phyloP scores from a whole-genome alignment of 768 basidiomycete genomes.

The Mycena rebaudengoi region DNA sequence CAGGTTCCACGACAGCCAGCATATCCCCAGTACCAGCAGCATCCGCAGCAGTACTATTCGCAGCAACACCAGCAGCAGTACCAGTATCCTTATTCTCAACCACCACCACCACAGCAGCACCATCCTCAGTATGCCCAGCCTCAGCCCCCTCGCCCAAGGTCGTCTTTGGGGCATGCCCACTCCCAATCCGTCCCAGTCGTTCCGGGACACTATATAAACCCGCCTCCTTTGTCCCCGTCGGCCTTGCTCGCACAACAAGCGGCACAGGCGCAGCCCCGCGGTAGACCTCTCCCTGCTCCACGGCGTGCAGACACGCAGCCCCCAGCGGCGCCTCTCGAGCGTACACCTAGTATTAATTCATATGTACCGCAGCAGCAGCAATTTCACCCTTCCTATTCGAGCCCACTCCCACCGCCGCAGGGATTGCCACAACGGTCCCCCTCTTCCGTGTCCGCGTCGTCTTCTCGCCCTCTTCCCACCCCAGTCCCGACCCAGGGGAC shows the following conservation, averaged over 20 bases:
- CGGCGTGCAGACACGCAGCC: slow-evolving; percentile 24
- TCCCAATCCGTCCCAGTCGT: slow-evolving; percentile 16
- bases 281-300: slow-evolving; percentile 20
- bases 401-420: slow-evolving; percentile 11
- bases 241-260: slow-evolving; percentile 25
- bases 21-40: slow-evolving; percentile 5
- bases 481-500: slow-evolving; percentile 28
- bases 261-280: slow-evolving; percentile 11
- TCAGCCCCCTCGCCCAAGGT: slow-evolving; percentile 8
- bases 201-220: slow-evolving; percentile 15
- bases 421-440: slow-evolving; percentile 8
- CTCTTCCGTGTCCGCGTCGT: slow-evolving; percentile 7
- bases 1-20: slow-evolving; percentile 11
- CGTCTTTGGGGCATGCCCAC: slow-evolving; percentile 18
- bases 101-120: slow-evolving; percentile 2
- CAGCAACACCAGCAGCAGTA: not conserved
- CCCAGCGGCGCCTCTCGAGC: not conserved
- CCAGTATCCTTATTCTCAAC: slow-evolving; percentile 2
- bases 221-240: slow-evolving; percentile 23
- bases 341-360: not conserved
- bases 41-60: not conserved
- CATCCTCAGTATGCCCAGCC: slow-evolving; percentile 24
- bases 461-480: slow-evolving; percentile 29
- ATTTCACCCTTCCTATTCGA: slow-evolving; percentile 2
- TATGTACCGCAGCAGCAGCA: slow-evolving; percentile 21